These are phyloP conservation scores for Mucor mucedo DNA, from an alignment of 371 early-diverging fungal species.

Conservation along the genomic window DNA sequence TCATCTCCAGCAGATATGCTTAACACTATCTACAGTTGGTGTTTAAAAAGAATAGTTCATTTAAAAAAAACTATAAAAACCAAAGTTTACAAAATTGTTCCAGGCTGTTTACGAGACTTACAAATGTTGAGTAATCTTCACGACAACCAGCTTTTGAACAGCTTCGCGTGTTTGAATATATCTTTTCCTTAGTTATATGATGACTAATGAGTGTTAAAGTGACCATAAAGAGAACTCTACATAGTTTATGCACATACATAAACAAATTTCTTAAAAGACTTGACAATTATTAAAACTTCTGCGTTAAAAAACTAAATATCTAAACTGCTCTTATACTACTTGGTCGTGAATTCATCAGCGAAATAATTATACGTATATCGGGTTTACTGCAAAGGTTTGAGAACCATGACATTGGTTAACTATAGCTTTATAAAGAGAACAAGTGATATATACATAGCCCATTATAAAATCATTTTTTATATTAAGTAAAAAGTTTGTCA, in stretches of 20 bases:
- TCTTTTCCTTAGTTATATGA: slow-evolving; percentile 18
- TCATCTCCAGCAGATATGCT: too few species aligned
- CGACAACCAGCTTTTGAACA: slow-evolving; percentile 11
- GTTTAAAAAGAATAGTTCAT: too few species aligned
- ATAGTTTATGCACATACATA: neutral
- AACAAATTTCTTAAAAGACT: neutral
- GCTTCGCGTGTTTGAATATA: slow-evolving; percentile 17
- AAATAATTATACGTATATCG: slow-evolving; percentile 15
- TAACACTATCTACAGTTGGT: too few species aligned
- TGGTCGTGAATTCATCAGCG: slow-evolving; percentile 11
- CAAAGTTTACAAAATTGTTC: slow-evolving; percentile 31
- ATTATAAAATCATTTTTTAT: neutral
- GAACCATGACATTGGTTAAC: slow-evolving; percentile 19
- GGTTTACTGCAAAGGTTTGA: slow-evolving; percentile 19
- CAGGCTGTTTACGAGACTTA: too few species aligned
- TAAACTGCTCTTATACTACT: slow-evolving; percentile 18
- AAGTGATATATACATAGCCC: slow-evolving; percentile 7
- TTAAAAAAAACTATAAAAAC: too few species aligned
- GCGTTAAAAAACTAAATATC: slow-evolving; percentile 5
- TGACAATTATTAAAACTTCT: neutral
- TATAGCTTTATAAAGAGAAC: slow-evolving; percentile 15
- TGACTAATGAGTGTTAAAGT: neutral
- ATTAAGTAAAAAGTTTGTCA: slow-evolving; percentile 3
- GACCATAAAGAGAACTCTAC: neutral
- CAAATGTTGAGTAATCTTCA: slow-evolving; percentile 5